Conservation (phyloP, 2,329 filamentous ascomycete species). For the Penicillium sp. region DNA sequence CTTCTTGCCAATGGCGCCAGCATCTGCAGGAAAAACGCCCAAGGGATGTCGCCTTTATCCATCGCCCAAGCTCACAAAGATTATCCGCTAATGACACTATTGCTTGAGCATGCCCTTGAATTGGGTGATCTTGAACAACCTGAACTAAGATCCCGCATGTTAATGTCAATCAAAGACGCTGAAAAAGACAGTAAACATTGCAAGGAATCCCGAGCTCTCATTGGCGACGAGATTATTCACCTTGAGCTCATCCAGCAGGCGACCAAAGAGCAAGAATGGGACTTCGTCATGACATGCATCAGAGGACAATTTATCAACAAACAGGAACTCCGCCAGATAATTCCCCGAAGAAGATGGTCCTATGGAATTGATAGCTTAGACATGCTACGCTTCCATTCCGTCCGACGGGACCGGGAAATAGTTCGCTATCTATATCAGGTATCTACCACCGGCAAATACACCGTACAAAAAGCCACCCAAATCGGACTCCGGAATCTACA, state of each 20-base stretch:
- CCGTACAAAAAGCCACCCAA: neutral
- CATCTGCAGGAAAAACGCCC: neutral
- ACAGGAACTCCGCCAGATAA: neutral
- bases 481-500: neutral
- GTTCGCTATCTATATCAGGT: neutral
- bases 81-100: slow-evolving; percentile 9
- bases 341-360: neutral
- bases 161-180: neutral
- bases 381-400: slow-evolving; percentile 4
- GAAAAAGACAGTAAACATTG: neutral
- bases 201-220: neutral
- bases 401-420: slow-evolving; percentile 1
- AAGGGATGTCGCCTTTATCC: neutral
- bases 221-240: slow-evolving; percentile 1
- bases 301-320: slow-evolving; percentile 5
- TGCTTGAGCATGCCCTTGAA: slow-evolving; percentile 3
- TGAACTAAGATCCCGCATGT: neutral
- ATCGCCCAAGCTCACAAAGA: slow-evolving; percentile 3
- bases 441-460: neutral
- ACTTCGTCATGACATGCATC: slow-evolving; percentile 10
- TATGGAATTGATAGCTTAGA: slow-evolving; percentile 1
- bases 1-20: slow-evolving; percentile 5
- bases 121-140: neutral
- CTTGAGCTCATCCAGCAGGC: neutral
- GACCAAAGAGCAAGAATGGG: slow-evolving; percentile 4